Conservation (phyloP, 352 stramenopile species). For the Phytophthora parvispora region DNA sequence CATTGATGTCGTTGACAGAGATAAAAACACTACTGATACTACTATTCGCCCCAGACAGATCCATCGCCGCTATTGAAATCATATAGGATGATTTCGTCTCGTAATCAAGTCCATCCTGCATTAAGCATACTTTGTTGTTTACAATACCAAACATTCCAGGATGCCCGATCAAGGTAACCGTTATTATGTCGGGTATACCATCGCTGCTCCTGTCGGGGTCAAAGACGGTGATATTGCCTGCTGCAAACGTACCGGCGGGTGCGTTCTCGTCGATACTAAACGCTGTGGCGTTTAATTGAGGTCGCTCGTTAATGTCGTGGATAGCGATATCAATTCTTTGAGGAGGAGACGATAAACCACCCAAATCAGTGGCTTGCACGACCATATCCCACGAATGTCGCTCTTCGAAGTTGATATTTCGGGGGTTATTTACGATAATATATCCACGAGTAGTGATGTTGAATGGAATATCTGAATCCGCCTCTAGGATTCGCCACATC, state of each 20-base stretch:
- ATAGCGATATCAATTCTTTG: slow-evolving; percentile 29
- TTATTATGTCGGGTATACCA: slow-evolving; percentile 11
- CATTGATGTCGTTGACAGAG: slow-evolving; percentile 30
- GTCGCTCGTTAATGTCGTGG: slow-evolving; percentile 29
- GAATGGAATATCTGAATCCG: slow-evolving; percentile 20
- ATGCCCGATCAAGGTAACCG: slow-evolving; percentile 4
- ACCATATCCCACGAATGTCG: slow-evolving; percentile 17
- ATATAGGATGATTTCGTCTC: slow-evolving; percentile 26
- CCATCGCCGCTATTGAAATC: slow-evolving; percentile 22
- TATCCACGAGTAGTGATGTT: slow-evolving; percentile 17
- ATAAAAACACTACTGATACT: slow-evolving; percentile 17
- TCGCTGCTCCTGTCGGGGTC: slow-evolving; percentile 24
- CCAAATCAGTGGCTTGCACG: slow-evolving; percentile 26
- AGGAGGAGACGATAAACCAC: slow-evolving; percentile 13
- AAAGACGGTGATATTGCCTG: slow-evolving; percentile 23
- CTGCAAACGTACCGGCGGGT: not conserved
- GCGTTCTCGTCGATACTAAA: slow-evolving; percentile 39
- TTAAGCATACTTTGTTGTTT: slow-evolving; percentile 23
- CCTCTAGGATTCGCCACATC: slow-evolving; percentile 15
- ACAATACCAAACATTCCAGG: slow-evolving; percentile 24
- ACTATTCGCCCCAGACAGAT: slow-evolving; percentile 22
- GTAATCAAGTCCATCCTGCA: slow-evolving; percentile 23
- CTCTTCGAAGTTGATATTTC: slow-evolving; percentile 24
- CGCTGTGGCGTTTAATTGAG: slow-evolving; percentile 11
- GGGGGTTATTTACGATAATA: slow-evolving; percentile 20